These are phyloP conservation scores for Ceratobasidium theobromae DNA, from an alignment of 1,284 basidiomycete genomes.

Conservation along the genomic window DNA sequence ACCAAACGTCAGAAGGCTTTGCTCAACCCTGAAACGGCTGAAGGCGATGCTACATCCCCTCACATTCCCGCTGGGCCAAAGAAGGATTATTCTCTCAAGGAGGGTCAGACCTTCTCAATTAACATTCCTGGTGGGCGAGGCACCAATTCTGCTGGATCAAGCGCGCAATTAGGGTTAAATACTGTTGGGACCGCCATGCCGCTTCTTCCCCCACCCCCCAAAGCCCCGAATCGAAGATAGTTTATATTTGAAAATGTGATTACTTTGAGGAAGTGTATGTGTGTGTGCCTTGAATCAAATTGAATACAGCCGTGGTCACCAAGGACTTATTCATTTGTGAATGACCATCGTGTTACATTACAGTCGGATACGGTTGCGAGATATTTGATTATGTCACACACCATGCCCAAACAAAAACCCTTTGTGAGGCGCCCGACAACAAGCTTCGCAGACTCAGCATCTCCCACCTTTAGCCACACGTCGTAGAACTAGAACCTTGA, in stretches of 20 bases:
- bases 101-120: slow-evolving; percentile 95
- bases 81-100: slow-evolving; percentile 94
- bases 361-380: not conserved
- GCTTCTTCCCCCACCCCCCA: slow-evolving; percentile 29
- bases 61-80: slow-evolving; percentile 75
- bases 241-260: too few species aligned
- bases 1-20: slow-evolving; percentile 72
- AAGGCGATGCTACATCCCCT: slow-evolving; percentile 47
- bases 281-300: too few species aligned
- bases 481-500: too few species aligned
- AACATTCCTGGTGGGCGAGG: slow-evolving; percentile 68
- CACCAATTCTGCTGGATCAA: slow-evolving; percentile 8
- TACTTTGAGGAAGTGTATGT: too few species aligned
- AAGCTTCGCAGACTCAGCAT: slow-evolving; percentile 8
- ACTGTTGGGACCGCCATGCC: slow-evolving; percentile 2
- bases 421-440: slow-evolving; percentile 8
- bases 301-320: too few species aligned
- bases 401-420: slow-evolving; percentile 9
- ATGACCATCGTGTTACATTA: not conserved
- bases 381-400: not conserved
- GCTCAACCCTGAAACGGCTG: slow-evolving; percentile 51
- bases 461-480: slow-evolving; percentile 24
- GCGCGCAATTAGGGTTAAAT: slow-evolving; percentile 4
- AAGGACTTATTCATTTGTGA: too few species aligned
- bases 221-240: slow-evolving; percentile 29